These are phyloP conservation scores for Alternaria metachromatica DNA, from an alignment of 2,329 filamentous ascomycete species.

Conservation along the genomic window DNA sequence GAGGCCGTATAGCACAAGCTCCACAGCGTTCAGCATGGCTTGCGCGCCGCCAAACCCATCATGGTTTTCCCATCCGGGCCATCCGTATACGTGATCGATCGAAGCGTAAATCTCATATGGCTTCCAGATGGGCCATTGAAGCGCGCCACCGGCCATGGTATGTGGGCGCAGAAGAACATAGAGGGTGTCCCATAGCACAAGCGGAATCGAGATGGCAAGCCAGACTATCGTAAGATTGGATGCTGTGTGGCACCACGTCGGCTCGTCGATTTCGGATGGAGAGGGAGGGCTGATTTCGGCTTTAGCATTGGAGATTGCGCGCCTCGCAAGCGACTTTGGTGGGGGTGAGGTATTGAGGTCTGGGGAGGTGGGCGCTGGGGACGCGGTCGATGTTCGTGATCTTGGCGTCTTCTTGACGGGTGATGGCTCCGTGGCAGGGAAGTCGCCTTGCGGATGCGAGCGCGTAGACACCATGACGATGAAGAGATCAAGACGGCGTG, in stretches of 20 bases:
- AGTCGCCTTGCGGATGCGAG: slow-evolving; percentile 44
- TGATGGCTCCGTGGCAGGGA: slow-evolving; percentile 45
- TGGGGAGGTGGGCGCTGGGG: slow-evolving; percentile 36
- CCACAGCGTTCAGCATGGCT: slow-evolving; percentile 70
- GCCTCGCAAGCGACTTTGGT: slow-evolving; percentile 27
- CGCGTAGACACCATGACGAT: slow-evolving; percentile 50
- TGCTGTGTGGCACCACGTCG: slow-evolving; percentile 65
- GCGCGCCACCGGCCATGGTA: slow-evolving; percentile 77
- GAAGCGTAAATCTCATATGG: slow-evolving; percentile 83
- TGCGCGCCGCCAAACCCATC: slow-evolving; percentile 83
- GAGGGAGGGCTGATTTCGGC: slow-evolving; percentile 22
- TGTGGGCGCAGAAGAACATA: slow-evolving; percentile 83
- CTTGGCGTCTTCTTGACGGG: slow-evolving; percentile 46
- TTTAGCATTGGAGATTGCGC: slow-evolving; percentile 31
- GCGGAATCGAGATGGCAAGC: slow-evolving; percentile 75
- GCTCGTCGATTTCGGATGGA: slow-evolving; percentile 27
- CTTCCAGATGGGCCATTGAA: slow-evolving; percentile 74
- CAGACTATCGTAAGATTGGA: slow-evolving; percentile 69
- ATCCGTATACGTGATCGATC: slow-evolving; percentile 83
- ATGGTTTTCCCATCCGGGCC: slow-evolving; percentile 67
- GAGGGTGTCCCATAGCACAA: slow-evolving; percentile 80
- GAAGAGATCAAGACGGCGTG: neutral
- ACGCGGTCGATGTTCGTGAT: slow-evolving; percentile 43
- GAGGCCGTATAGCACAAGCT: slow-evolving; percentile 69
- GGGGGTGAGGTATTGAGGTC: slow-evolving; percentile 27